phyloP scores from a whole-genome alignment of 1,139 yeast genomes.

The Blastobotrys elegans region DNA sequence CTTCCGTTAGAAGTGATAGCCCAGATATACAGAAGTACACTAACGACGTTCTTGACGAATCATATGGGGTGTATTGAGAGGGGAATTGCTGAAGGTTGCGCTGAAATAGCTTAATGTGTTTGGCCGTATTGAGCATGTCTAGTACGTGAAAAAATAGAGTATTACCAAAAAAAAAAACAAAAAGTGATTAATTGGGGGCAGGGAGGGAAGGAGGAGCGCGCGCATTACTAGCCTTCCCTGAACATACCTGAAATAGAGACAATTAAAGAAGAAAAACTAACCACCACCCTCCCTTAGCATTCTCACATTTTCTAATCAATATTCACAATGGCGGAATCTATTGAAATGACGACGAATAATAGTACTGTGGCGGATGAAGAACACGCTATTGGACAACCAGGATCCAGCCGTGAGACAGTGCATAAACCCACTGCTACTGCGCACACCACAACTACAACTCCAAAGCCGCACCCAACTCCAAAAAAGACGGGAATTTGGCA shows the following conservation, averaged over 20 bases:
- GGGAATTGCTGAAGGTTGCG: slow-evolving; percentile 36
- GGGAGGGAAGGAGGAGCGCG: not conserved
- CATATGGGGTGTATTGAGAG: slow-evolving; percentile 35
- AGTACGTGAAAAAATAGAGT: not conserved
- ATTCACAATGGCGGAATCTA: not conserved
- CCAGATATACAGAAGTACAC: slow-evolving; percentile 66
- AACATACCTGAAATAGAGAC: too few relatives aligned
- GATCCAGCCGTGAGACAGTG: too few relatives aligned
- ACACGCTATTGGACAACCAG: too few relatives aligned
- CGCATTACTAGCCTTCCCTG: too few relatives aligned
- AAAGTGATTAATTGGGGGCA: not conserved
- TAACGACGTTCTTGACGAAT: slow-evolving; percentile 60
- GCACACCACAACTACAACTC: not conserved
- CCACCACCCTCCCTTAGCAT: too few relatives aligned
- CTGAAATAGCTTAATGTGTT: slow-evolving; percentile 29
- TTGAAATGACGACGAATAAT: not conserved
- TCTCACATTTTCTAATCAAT: not conserved
- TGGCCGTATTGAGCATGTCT: slow-evolving; percentile 7
- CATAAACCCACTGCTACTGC: not conserved
- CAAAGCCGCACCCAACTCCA: too few relatives aligned
- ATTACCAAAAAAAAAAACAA: not conserved
- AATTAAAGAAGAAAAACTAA: too few relatives aligned
- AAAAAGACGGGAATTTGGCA: too few relatives aligned
- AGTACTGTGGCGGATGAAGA: too few relatives aligned
- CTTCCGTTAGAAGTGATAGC: slow-evolving; percentile 42